These are phyloP conservation scores for Smittium culicis DNA, from an alignment of 371 early-diverging fungal species.

Conservation along the genomic window DNA sequence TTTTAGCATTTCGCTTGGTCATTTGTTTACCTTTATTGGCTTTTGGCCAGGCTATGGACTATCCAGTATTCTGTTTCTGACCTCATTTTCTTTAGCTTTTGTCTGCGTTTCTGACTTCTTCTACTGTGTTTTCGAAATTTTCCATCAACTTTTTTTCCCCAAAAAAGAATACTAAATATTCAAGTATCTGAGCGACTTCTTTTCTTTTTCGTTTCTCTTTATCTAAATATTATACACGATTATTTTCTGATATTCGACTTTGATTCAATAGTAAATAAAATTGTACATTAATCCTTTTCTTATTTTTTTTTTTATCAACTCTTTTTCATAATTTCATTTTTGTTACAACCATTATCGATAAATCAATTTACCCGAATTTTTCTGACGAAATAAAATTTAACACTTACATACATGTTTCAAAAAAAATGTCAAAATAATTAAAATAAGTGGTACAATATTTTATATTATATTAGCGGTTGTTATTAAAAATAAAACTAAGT, in stretches of 20 bases:
- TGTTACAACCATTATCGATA: not conserved
- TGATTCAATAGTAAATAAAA: no score
- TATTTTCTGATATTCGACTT: no score
- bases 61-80: not conserved
- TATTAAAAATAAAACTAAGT: not conserved
- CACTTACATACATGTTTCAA: not conserved
- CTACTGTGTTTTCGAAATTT: not conserved
- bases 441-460: slow-evolving; percentile 3
- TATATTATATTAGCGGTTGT: slow-evolving; percentile 9
- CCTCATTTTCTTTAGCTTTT: not conserved
- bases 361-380: not conserved
- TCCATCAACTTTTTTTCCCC: not conserved
- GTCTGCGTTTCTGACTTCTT: not conserved
- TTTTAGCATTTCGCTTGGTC: not conserved
- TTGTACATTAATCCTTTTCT: no score
- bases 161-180: not conserved
- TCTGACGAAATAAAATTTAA: not conserved
- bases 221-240: no score
- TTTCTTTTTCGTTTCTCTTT: no score
- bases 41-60: slow-evolving; percentile 4
- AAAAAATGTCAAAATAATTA: slow-evolving; percentile 5
- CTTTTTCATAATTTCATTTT: not conserved
- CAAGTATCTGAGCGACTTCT: not conserved
- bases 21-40: not conserved
- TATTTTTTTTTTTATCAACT: no score